Conservation (phyloP, 768 basidiomycete species). For the Fistulinella prunicolor region DNA sequence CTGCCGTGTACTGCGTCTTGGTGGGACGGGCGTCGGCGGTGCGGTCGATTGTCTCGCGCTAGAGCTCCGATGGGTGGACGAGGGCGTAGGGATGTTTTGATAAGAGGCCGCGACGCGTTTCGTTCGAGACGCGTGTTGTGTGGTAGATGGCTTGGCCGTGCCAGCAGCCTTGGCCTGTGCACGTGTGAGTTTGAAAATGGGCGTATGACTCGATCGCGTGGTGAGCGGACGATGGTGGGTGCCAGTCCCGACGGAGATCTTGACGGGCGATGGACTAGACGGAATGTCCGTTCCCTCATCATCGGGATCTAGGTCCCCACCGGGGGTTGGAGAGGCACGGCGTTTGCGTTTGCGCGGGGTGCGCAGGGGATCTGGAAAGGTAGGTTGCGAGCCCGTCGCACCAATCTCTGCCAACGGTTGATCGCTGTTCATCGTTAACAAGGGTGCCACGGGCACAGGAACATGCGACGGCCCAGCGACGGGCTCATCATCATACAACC, state of each 20-base stretch:
- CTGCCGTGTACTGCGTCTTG: conserved; percentile 26
- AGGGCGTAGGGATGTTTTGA: conserved; percentile 27
- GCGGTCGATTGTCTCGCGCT: conserved; percentile 11
- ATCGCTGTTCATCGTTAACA: conserved; percentile 22
- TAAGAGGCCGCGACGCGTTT: conserved; percentile 18
- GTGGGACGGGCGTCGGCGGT: conserved; percentile 18
- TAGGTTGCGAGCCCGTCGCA: conserved; percentile 10
- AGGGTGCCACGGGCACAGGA: conserved; percentile 17
- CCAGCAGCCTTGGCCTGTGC: conserved; percentile 14
- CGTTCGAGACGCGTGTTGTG: conserved; percentile 1
- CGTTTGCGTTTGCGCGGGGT: conserved; percentile 32
- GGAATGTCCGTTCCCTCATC: conserved; percentile 8
- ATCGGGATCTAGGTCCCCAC: conserved; percentile 6
- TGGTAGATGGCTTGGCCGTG: neutral
- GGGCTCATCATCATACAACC: conserved; percentile 34
- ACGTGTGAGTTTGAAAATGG: conserved; percentile 7
- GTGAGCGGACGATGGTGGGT: conserved; percentile 2
- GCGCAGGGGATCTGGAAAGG: conserved; percentile 26
- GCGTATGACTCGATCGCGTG: neutral
- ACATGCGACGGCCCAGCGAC: conserved; percentile 26
- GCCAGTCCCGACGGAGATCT: conserved; percentile 16
- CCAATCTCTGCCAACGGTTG: conserved; percentile 9
- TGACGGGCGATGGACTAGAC: conserved; percentile 33
- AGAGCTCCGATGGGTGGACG: conserved; percentile 13
- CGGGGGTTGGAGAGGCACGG: conserved; percentile 5